Percentiles rank a stretch among this genome's conserved stretches.
Evolutionary conservation across 192 early-diverging fungal genomes (phyloP).

Genomic region (Mortierella alpina): DNA sequence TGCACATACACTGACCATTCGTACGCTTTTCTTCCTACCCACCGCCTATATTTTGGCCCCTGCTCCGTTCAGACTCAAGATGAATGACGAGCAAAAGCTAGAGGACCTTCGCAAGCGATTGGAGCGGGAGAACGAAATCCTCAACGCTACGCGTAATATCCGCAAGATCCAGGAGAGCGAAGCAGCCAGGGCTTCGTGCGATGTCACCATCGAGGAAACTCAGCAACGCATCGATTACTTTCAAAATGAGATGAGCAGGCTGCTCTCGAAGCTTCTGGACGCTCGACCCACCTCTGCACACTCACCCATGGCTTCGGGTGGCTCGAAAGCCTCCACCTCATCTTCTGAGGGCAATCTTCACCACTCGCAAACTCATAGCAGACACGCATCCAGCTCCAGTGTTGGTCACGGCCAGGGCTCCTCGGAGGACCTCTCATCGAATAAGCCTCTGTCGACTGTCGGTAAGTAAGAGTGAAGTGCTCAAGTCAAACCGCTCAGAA

Average conservation of each 20-base stretch:
- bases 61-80: background rate
- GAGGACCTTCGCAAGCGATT: slow-evolving; percentile 46
- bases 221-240: slow-evolving; percentile 77
- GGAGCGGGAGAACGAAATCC: slow-evolving; percentile 43
- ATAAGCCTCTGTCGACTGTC: slow-evolving; percentile 56
- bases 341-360: background rate
- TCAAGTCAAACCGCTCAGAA: background rate
- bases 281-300: background rate
- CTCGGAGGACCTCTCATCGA: slow-evolving; percentile 46
- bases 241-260: slow-evolving; percentile 69
- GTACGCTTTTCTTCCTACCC: background rate
- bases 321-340: background rate
- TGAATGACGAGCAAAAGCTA: slow-evolving; percentile 48
- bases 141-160: slow-evolving; percentile 42
- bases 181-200: slow-evolving; percentile 69
- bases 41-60: background rate
- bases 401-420: slow-evolving; percentile 11
- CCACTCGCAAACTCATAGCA: slow-evolving; percentile 14
- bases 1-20: background rate
- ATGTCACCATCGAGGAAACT: slow-evolving; percentile 71
- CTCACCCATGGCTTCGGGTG: slow-evolving; percentile 49
- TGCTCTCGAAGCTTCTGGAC: slow-evolving; percentile 63
- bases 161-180: slow-evolving; percentile 48
- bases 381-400: slow-evolving; percentile 23
- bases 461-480: slow-evolving; percentile 31